These are phyloP conservation scores for Backusella tuberculispora DNA, from an alignment of 192 early-diverging fungal species.

Conservation along the genomic window DNA sequence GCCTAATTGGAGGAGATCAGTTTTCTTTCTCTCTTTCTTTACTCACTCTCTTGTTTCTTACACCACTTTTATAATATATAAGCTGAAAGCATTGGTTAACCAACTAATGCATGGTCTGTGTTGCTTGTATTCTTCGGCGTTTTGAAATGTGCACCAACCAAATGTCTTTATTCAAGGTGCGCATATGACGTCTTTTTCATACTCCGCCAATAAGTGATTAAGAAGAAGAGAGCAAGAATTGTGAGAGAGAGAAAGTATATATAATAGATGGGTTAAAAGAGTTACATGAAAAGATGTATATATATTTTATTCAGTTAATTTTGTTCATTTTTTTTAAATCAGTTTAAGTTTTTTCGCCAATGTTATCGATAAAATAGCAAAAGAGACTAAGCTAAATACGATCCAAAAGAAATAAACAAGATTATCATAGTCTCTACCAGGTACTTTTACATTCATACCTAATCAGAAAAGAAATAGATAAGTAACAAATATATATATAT, in stretches of 20 bases:
- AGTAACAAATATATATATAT: background rate
- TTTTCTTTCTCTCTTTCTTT: background rate
- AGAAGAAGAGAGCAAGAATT: background rate
- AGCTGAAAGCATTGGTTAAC: background rate
- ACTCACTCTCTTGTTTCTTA: background rate
- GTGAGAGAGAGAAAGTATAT: background rate
- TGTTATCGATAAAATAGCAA: constrained; percentile 21
- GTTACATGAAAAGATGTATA: background rate
- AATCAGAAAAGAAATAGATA: background rate
- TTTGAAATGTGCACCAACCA: background rate
- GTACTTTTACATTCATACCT: constrained; percentile 43
- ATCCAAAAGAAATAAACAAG: constrained; percentile 27
- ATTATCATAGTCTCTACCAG: constrained; percentile 33
- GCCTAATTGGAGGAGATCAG: background rate
- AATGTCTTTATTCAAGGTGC: background rate
- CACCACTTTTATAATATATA: background rate
- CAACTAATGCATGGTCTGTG: background rate
- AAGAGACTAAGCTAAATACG: constrained; percentile 7
- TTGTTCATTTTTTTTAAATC: background rate
- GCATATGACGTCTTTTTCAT: background rate
- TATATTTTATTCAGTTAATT: background rate
- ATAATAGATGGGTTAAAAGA: background rate
- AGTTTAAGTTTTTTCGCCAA: constrained; percentile 14
- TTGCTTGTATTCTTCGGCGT: background rate
- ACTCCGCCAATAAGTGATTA: background rate